A percentile compares a stretch with the other conserved stretches of the same genome.
phyloP scores from a whole-genome alignment of 1,284 basidiomycete species.

The Trichosporon inkin region DNA sequence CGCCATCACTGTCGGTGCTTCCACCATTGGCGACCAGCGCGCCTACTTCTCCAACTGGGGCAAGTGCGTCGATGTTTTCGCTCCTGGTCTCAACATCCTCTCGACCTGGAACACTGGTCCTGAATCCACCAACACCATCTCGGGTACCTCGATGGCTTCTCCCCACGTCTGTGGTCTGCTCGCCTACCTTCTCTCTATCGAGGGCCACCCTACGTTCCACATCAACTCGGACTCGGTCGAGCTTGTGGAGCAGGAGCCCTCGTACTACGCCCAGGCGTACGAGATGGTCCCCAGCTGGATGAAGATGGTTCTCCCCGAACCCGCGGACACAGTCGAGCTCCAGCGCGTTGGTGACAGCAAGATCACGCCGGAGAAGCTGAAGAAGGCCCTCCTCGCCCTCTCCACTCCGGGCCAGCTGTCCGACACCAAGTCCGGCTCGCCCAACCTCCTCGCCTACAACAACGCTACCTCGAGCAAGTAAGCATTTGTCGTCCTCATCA shows the following conservation, averaged over 20 bases:
- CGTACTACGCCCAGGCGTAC: conserved; percentile 52
- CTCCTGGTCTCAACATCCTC: conserved; percentile 72
- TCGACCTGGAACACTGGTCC: conserved; percentile 67
- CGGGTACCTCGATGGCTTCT: conserved; percentile 59
- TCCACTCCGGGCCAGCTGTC: conserved; percentile 58
- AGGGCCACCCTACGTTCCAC: conserved; percentile 61
- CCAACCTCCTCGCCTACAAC: conserved; percentile 75
- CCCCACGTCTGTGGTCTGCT: conserved; percentile 63
- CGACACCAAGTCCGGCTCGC: conserved; percentile 53
- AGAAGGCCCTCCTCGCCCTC: conserved; percentile 65
- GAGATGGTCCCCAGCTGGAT: conserved; percentile 44
- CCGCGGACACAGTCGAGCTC: conserved; percentile 33
- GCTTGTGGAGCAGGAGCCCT: conserved; percentile 48
- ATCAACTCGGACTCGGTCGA: conserved; percentile 32
- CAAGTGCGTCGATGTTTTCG: conserved; percentile 75
- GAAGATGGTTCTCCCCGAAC: conserved; percentile 43
- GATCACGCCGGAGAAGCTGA: conserved; percentile 65
- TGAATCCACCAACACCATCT: conserved; percentile 62
- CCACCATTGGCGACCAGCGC: conserved; percentile 71
- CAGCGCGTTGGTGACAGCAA: conserved; percentile 35
- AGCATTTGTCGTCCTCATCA: not conserved
- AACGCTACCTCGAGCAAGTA: conserved; percentile 59
- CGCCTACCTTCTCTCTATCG: conserved; percentile 78
- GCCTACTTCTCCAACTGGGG: conserved; percentile 86
- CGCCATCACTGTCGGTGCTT: conserved; percentile 82